Percentiles rank a stretch among this genome's conserved stretches.
phyloP scores from a whole-genome alignment of 1,139 yeast genomes.

The Hemisphaericaspora subhashii region DNA sequence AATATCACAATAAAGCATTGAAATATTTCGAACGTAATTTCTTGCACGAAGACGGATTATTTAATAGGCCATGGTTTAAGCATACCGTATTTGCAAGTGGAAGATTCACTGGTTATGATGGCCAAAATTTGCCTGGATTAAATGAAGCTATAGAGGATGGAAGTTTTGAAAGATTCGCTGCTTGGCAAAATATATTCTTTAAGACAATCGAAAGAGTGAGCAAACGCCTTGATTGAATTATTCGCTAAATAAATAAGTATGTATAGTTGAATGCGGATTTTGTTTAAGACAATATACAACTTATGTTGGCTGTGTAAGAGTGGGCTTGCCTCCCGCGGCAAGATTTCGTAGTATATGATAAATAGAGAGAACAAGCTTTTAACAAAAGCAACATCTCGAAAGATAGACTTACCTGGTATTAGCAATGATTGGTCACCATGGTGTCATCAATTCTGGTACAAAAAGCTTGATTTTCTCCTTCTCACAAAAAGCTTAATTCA shows the following conservation, averaged over 20 bases:
- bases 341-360: too few species aligned
- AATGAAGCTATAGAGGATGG: slow-evolving; percentile 76
- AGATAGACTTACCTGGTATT: too few species aligned
- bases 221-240: slow-evolving; percentile 8
- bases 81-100: slow-evolving; percentile 85
- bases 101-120: slow-evolving; percentile 82
- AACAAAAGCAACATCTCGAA: too few species aligned
- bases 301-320: too few species aligned
- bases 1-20: slow-evolving; percentile 41
- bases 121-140: slow-evolving; percentile 78
- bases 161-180: slow-evolving; percentile 50
- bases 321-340: too few species aligned
- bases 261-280: not conserved
- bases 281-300: too few species aligned
- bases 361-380: too few species aligned
- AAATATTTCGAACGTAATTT: slow-evolving; percentile 68
- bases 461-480: too few species aligned
- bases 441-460: too few species aligned
- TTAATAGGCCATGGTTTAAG: slow-evolving; percentile 78
- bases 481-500: too few species aligned
- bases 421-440: too few species aligned
- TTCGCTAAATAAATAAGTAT: not conserved
- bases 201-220: slow-evolving; percentile 33
- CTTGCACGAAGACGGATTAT: slow-evolving; percentile 61
- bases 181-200: slow-evolving; percentile 57